Base-by-base conservation (phyloP, 345 rosid genomes). In the Lenwebbia sp. region DNA sequence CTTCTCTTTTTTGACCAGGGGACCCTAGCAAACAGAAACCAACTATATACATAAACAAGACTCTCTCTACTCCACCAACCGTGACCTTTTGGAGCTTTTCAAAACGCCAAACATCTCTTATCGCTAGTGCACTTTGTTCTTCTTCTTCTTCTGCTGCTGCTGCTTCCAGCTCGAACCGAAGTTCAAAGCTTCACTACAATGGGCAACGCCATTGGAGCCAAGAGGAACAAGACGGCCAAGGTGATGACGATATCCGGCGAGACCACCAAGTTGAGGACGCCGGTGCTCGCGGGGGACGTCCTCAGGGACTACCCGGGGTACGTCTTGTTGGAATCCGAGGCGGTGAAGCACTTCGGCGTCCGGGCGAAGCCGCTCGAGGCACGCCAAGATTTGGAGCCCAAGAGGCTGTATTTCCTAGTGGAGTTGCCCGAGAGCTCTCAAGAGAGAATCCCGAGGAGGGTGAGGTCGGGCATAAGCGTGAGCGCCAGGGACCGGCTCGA, bases 221-320 rank as follows among this genome's bases (percentile, higher is more conserved):
- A 92, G 84, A 83, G 49, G 70, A 94, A 91, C 85, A 83, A 26
- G 52, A 88, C 92, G 0, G 90, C 90, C 2, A 98, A 94, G 85
- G 88, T 98, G 50, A 98, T 98, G 99, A 98, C 94, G 89, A 94
- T 95, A 83, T 90, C 85, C 78, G 99, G 99, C 2, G 99, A 98
- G 89, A 94, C 96, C 49, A 57, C 93, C 75, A 95, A 96, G 94
- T 26, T 96, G n/a, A 92, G 90, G 89, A 92, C 98, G 0, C 99
- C 99, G 3, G 94, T 95, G 82, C 92, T 85, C n/a, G 98, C 98
- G n/a, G 94, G 91, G 22, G 95, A 92, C 54, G 96, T 94, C 21
- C 86, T 93, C 12, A 89, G 91, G 83, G 94, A 93, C 86, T 87
- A 93, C 75, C 99, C 99, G 0, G 98, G 98, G 0, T 91, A 89